Evolutionary conservation across 2,329 filamentous ascomycete genomes (phyloP), one percentile per base, ranked within the genome.

Genomic region (Diaporthe humulicola): DNA sequence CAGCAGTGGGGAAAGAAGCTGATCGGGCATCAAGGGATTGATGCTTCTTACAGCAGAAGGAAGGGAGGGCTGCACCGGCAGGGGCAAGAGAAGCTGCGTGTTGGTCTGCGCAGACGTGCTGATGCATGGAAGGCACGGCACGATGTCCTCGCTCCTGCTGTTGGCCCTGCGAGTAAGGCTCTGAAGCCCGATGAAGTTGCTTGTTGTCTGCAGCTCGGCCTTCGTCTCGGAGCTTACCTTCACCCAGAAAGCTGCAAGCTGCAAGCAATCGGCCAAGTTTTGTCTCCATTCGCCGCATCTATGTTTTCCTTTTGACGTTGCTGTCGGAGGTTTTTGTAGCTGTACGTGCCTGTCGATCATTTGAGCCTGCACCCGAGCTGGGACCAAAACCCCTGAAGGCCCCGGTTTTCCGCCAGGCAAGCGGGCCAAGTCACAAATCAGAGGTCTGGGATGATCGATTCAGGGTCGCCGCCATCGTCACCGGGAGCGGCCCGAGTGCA

Each of bases 401-500:
- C 64, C 64, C 64, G 22, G n/a, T 54, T 69, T 69, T 54, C 33
- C 12, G n/a, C 61, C 28, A 9, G 22, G 10, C 48, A 33, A 30
- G n/a, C 48, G 30, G 15, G 19, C 30, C 15, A 19, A 7, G n/a
- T 28, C 64, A 28, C 64, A 69, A 52, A 52, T 69, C 64, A 69
- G 48, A 69, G 5, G 48, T 15, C 45, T 67, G 22, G 30, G 33
- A 28, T 52, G 45, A 38, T 52, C 61, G 61, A 69, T 40, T 36
- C 48, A 54, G 64, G 48, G 48, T 69, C 48, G 48, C 54, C 64
- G 19, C n/a, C 61, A 28, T 36, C 45, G 14, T 52, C 30, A 14
- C 33, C 64, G 64, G 64, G 33, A 54, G 64, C 64, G 64, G 48
- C 64, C 64, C 64, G 64, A 69, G 54, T 15, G 64, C 64, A 33